Evolutionary conservation across 768 basidiomycete genomes (phyloP).

Genomic region (Boletales sp.): DNA sequence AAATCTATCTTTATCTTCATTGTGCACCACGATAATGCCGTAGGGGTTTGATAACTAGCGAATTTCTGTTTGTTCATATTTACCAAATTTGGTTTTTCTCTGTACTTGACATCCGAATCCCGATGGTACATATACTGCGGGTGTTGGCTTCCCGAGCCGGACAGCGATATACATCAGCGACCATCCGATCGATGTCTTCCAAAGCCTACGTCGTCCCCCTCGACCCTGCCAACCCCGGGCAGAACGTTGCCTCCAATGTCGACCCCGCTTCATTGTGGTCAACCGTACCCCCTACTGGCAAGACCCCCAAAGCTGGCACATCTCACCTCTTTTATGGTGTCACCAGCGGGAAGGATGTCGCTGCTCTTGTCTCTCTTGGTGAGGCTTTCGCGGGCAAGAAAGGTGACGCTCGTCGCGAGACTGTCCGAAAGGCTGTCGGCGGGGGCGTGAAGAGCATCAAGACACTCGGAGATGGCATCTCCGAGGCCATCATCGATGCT

Average conservation of each 20-base stretch:
- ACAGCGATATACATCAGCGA: slow-evolving; percentile 20
- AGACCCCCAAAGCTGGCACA: slow-evolving; percentile 57
- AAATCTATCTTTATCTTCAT: no score
- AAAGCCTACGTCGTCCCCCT: slow-evolving; percentile 57
- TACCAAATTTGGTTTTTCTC: background rate
- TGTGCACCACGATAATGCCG: no score
- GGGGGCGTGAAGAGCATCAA: slow-evolving; percentile 69
- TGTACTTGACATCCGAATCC: slow-evolving; percentile 14
- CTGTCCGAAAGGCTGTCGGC: slow-evolving; percentile 68
- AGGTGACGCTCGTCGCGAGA: slow-evolving; percentile 51
- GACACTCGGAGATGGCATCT: slow-evolving; percentile 54
- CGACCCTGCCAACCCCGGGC: slow-evolving; percentile 42
- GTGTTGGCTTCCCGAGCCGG: slow-evolving; percentile 13
- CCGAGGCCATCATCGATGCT: slow-evolving; percentile 61
- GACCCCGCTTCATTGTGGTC: slow-evolving; percentile 52
- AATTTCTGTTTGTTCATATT: slow-evolving; percentile 11
- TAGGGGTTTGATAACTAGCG: background rate
- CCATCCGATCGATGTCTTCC: slow-evolving; percentile 44
- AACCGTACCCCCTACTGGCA: slow-evolving; percentile 44
- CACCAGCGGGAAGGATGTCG: slow-evolving; percentile 37
- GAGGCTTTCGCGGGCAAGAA: slow-evolving; percentile 48
- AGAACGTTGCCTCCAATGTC: slow-evolving; percentile 32
- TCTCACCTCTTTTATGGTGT: slow-evolving; percentile 63
- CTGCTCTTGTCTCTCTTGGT: slow-evolving; percentile 57
- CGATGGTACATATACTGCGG: slow-evolving; percentile 21